A percentile compares a stretch with the other conserved stretches of the same genome.
Conservation (phyloP, 495 filamentous ascomycete species). For the Aspergillus bridgeri region DNA sequence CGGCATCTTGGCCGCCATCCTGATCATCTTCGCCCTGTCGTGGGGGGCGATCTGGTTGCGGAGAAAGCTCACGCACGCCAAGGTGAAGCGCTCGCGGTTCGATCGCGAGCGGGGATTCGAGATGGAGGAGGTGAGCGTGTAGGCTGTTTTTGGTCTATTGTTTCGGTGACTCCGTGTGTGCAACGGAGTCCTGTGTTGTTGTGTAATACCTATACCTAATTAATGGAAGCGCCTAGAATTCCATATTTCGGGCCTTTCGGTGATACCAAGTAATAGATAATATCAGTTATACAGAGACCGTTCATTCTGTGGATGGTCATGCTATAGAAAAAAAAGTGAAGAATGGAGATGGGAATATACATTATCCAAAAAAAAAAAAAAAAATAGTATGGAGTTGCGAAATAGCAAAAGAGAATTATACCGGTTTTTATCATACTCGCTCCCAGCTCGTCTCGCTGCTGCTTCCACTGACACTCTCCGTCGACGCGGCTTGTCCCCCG, state of each 20-base stretch:
- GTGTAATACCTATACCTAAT: not conserved
- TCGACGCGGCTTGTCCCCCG: conserved; percentile 26
- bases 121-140: conserved; percentile 7
- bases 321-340: not conserved
- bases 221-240: not conserved
- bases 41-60: conserved; percentile 53
- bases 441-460: conserved; percentile 42
- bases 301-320: not conserved
- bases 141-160: conserved; percentile 2
- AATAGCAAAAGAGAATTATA: not conserved
- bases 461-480: conserved; percentile 29
- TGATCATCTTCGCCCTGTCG: conserved; percentile 59
- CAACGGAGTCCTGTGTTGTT: not conserved
- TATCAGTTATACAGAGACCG: not conserved
- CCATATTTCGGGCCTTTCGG: not conserved
- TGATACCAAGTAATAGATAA: not conserved
- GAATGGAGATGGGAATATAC: not conserved
- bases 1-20: conserved; percentile 58
- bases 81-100: conserved; percentile 24
- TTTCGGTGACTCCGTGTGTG: not conserved
- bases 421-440: conserved; percentile 21
- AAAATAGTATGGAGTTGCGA: not conserved
- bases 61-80: conserved; percentile 35
- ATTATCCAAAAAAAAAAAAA: conserved; percentile 6
- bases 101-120: conserved; percentile 17